These are phyloP conservation scores for Filobasidium wieringae DNA, from an alignment of 768 basidiomycete species.

Conservation along the genomic window DNA sequence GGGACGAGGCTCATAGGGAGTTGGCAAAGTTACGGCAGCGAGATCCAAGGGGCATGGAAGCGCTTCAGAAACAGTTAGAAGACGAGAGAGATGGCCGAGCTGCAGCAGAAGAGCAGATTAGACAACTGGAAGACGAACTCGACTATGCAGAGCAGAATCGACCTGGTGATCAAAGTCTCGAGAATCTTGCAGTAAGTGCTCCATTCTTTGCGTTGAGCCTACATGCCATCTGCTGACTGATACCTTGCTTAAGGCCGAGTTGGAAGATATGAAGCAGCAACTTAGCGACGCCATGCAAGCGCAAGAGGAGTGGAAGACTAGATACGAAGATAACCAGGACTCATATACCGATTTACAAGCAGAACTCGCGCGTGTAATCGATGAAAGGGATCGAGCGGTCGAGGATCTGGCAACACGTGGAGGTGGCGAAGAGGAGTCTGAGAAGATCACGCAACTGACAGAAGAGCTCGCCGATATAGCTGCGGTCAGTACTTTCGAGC, in stretches of 20 bases:
- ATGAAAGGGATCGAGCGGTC: conserved; percentile 60
- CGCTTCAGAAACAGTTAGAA: conserved; percentile 1
- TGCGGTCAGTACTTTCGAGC: not conserved
- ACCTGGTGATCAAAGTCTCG: conserved; percentile 40
- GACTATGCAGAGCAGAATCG: conserved; percentile 41
- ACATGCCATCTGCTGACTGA: conserved; percentile 16
- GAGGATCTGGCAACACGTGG: conserved; percentile 60
- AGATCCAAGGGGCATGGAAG: conserved; percentile 40
- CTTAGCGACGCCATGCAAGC: not conserved
- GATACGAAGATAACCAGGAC: too few relatives aligned
- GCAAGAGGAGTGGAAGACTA: conserved; percentile 2
- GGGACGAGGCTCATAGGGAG: conserved; percentile 43
- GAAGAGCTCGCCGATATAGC: conserved; percentile 1
- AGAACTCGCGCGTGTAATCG: conserved; percentile 43
- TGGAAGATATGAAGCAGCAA: conserved; percentile 18
- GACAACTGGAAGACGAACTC: conserved; percentile 56
- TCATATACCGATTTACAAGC: conserved; percentile 1
- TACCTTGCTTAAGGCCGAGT: conserved; percentile 17
- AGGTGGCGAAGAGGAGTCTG: conserved; percentile 58
- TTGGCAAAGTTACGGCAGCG: conserved; percentile 57
- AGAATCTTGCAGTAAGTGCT: conserved; percentile 7
- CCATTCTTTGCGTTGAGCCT: not conserved
- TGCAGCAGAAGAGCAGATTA: conserved; percentile 9
- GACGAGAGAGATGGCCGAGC: not conserved
- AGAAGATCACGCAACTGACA: conserved; percentile 32